Percentiles rank a stretch among this genome's conserved stretches.
Conservation (phyloP, 1,139 yeast genomes). For the Candida sp. region DNA sequence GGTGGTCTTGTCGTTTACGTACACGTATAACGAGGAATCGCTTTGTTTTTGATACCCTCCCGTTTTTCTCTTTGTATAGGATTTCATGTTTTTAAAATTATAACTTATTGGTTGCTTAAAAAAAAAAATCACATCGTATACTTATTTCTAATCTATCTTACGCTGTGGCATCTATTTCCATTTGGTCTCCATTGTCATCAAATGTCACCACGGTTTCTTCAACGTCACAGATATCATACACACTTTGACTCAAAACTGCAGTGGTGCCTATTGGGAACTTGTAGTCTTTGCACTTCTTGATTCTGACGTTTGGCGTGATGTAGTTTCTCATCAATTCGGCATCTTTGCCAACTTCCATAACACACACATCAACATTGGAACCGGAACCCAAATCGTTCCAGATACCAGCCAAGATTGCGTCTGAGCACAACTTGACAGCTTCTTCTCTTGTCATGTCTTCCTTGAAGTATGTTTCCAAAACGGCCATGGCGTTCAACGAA, state of each 20-base stretch:
- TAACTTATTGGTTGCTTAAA: too few relatives aligned
- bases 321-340: conserved; percentile 86
- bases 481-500: conserved; percentile 99
- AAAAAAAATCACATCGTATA: not conserved
- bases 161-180: conserved; percentile 73
- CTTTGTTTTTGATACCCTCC: too few relatives aligned
- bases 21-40: too few relatives aligned
- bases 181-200: conserved; percentile 47
- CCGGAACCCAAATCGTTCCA: conserved; percentile 99
- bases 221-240: conserved; percentile 70
- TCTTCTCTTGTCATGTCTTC: conserved; percentile 81
- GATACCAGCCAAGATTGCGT: conserved; percentile 97
- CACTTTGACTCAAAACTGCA: conserved; percentile 70
- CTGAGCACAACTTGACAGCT: conserved; percentile 87
- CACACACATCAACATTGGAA: conserved; percentile 96
- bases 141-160: conserved; percentile 1
- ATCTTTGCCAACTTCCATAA: conserved; percentile 91
- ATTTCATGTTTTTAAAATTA: not conserved
- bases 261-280: conserved; percentile 93
- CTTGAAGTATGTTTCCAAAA: conserved; percentile 87
- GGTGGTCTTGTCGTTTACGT: not conserved
- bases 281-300: conserved; percentile 78
- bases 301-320: conserved; percentile 89
- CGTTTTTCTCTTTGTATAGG: not conserved
- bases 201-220: conserved; percentile 63